phyloP scores from a whole-genome alignment of 441 rosid genomes.

The Bocquillonia castaneifolia region DNA sequence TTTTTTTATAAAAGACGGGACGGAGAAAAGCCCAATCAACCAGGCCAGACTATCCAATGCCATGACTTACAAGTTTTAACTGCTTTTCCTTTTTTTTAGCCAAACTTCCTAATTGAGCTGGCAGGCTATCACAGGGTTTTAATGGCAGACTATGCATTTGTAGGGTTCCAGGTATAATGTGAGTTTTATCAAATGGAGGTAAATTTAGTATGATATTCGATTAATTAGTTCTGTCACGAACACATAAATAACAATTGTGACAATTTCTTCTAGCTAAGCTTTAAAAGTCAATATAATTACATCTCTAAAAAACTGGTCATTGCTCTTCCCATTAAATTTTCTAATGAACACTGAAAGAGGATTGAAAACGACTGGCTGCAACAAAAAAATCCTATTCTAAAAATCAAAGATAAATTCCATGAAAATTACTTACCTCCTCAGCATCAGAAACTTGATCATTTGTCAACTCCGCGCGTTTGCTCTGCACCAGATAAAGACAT shows the following conservation, averaged over 20 bases:
- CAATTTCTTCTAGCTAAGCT: too few species aligned
- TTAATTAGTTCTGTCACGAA: background rate
- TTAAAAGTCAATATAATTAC: background rate
- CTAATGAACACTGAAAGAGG: background rate
- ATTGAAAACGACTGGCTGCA: background rate
- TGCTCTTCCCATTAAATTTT: background rate
- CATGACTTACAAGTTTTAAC: background rate
- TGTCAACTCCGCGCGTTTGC: conserved; percentile 40
- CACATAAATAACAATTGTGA: background rate
- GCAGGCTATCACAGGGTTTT: background rate
- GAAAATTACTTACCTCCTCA: conserved; percentile 45
- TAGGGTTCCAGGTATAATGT: background rate
- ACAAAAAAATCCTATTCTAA: background rate
- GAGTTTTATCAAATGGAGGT: background rate
- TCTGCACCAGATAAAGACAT: conserved; percentile 32
- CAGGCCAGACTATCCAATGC: background rate
- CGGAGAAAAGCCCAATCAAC: background rate
- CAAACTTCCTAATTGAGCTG: too few species aligned
- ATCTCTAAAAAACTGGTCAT: background rate
- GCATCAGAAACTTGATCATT: conserved; percentile 38
- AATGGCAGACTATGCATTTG: background rate
- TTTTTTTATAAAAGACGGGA: too few species aligned
- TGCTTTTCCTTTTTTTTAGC: background rate
- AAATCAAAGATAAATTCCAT: background rate
- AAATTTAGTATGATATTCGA: background rate